Evolutionary conservation across 805 yeast species (phyloP), one percentile per base, ranked within the genome.

Genomic region (Candida xiaguanensis): DNA sequence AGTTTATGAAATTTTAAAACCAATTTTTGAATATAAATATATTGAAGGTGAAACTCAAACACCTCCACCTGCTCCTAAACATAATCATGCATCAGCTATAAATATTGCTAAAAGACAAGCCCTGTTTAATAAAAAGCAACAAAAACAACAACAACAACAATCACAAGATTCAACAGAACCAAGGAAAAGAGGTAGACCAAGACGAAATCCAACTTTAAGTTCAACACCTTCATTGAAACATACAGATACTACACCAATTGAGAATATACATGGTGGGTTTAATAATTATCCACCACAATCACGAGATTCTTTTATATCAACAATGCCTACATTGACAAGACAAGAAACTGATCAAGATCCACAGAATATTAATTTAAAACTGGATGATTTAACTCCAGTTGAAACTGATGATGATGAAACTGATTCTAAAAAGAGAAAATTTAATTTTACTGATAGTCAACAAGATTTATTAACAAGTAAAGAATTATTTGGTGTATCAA

Each of bases 11-110:
- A 67, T 74, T 12, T 67, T 91, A 32, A 60, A 65, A 27, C 85
- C 90, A 0, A 64, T 89, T 16, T 80, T 90, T 44, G 81, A 80
- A 24, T 85, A 76, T 53, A 62, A 63, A 59, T 53, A 67, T 47
- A 46, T 66, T 17, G 74, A 68, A 47, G 74, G 73, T 8, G 50
- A 58, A 41, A 56, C 67, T 1, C 59, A 45, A 38, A 57, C 72
- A n/a, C 74, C 74, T 2, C 74, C 74, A 2, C 74, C 74, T 6
- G 74, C 74, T 3, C 74, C 73, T 5, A 67, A 66, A 49, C 74
- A 67, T 45, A 65, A 53, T 46, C 74, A 67, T 44, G 74, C 73
- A 3, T 63, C 68, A n/a, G 73, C 74, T 2, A 55, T 64, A 8
- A 68, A 68, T 43, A 54, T 62, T 5, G 72, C 72, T 14, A 51